Evolutionary conservation across 2,329 filamentous ascomycete genomes (phyloP).

Genomic region (Arthrobotrys conoides): DNA sequence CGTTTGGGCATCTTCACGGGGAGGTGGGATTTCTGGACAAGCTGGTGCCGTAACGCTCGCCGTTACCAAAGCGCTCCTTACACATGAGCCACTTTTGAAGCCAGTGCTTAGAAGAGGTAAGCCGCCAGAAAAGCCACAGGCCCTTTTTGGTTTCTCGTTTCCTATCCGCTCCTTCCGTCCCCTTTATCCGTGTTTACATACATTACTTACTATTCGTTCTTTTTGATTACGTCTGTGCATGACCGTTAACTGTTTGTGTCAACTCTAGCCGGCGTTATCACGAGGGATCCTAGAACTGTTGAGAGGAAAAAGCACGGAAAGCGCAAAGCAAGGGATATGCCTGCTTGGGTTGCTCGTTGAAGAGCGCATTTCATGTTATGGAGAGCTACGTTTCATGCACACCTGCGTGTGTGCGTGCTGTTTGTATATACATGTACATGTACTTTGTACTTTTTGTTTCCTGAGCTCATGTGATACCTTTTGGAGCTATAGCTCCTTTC

Average conservation of each 20-base stretch:
- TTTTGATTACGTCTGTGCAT: slow-evolving; percentile 43
- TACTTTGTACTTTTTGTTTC: slow-evolving; percentile 45
- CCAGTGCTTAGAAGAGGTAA: slow-evolving; percentile 88
- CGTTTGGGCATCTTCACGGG: slow-evolving; percentile 85
- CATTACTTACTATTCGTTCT: slow-evolving; percentile 10
- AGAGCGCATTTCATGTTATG: slow-evolving; percentile 42
- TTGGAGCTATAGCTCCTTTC: slow-evolving; percentile 26
- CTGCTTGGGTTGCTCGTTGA: slow-evolving; percentile 88
- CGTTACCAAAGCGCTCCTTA: slow-evolving; percentile 86
- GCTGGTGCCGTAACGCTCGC: slow-evolving; percentile 94
- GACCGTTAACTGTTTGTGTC: slow-evolving; percentile 65
- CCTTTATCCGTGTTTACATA: slow-evolving; percentile 46
- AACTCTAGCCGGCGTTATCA: slow-evolving; percentile 85
- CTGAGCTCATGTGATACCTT: slow-evolving; percentile 47
- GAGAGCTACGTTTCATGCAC: slow-evolving; percentile 24
- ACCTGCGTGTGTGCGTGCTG: slow-evolving; percentile 14
- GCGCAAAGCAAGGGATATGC: slow-evolving; percentile 97
- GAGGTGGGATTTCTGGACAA: slow-evolving; percentile 93
- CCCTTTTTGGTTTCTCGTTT: slow-evolving; percentile 13
- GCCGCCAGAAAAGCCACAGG: slow-evolving; percentile 66
- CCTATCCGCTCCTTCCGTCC: slow-evolving; percentile 31
- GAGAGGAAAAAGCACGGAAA: slow-evolving; percentile 98
- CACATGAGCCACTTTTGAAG: slow-evolving; percentile 94
- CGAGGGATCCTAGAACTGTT: slow-evolving; percentile 89
- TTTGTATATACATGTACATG: slow-evolving; percentile 54